Evolutionary conservation across 805 yeast genomes (phyloP).

Genomic region (Suhomyces faveliae): DNA sequence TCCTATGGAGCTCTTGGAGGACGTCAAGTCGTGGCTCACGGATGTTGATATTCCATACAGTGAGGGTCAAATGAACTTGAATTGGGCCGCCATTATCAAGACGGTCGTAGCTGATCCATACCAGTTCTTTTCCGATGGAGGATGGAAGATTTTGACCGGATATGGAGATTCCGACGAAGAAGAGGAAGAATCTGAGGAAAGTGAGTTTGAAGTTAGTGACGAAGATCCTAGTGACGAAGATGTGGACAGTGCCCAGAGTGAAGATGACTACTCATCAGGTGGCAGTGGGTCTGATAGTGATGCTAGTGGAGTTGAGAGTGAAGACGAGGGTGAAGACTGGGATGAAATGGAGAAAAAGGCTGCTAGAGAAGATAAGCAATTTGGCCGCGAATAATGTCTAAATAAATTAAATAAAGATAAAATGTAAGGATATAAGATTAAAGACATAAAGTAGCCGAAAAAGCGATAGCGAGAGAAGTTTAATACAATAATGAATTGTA

Average conservation of each 20-base stretch:
- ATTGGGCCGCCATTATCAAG: constrained; percentile 95
- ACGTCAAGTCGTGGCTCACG: constrained; percentile 94
- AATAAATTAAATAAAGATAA: too few relatives aligned
- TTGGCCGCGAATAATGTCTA: constrained; percentile 28
- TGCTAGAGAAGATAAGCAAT: constrained; percentile 41
- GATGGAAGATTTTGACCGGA: constrained; percentile 92
- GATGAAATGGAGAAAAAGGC: constrained; percentile 63
- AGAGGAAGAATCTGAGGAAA: constrained; percentile 66
- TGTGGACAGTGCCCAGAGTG: constrained; percentile 53
- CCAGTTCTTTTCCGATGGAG: constrained; percentile 90
- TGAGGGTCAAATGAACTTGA: constrained; percentile 93
- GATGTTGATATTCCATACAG: constrained; percentile 94
- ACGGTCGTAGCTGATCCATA: constrained; percentile 90
- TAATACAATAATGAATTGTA: too few relatives aligned
- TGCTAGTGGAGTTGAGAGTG: constrained; percentile 38
- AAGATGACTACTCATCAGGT: constrained; percentile 37
- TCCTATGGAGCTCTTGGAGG: constrained; percentile 89
- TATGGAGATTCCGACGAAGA: constrained; percentile 72
- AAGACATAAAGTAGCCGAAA: background rate
- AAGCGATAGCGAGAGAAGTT: too few relatives aligned
- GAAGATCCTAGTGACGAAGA: constrained; percentile 64
- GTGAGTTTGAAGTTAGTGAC: constrained; percentile 64
- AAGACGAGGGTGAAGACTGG: constrained; percentile 50
- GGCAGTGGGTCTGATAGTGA: constrained; percentile 33
- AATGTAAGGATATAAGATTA: background rate